phyloP scores from a whole-genome alignment of 495 filamentous ascomycete genomes.

The Bathelium albidoporum region DNA sequence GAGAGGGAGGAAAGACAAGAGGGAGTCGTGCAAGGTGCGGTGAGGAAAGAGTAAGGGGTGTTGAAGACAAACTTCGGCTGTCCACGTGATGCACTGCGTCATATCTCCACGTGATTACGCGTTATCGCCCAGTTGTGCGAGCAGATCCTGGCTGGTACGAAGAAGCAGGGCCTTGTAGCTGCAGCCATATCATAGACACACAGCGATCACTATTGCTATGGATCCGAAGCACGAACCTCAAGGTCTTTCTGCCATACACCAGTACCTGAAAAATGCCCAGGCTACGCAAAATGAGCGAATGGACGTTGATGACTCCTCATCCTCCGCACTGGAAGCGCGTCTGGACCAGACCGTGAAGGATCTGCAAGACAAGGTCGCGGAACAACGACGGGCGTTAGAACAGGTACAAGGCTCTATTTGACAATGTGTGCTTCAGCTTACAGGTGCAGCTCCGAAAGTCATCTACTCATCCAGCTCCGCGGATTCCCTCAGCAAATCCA shows the following conservation, averaged over 20 bases:
- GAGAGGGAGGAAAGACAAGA: not conserved
- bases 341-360: constrained; percentile 55
- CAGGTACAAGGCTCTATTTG: constrained; percentile 25
- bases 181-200: no score
- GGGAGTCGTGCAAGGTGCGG: not conserved
- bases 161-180: no score
- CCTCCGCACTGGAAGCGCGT: constrained; percentile 31
- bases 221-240: constrained; percentile 11
- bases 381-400: constrained; percentile 53
- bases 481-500: constrained; percentile 32
- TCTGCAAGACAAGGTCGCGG: constrained; percentile 53
- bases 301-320: constrained; percentile 19
- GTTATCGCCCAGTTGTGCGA: no score
- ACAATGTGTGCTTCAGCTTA: not conserved
- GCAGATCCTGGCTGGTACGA: no score
- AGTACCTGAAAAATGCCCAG: constrained; percentile 16
- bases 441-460: constrained; percentile 7
- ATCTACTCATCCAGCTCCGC: constrained; percentile 14
- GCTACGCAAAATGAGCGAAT: constrained; percentile 16
- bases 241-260: constrained; percentile 13
- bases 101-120: constrained; percentile 15
- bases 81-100: constrained; percentile 15
- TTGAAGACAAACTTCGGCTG: not conserved
- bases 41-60: not conserved
- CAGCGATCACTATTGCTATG: not conserved